phyloP scores from a whole-genome alignment of 495 filamentous ascomycete genomes.

The Lindgomyces ingoldianus region DNA sequence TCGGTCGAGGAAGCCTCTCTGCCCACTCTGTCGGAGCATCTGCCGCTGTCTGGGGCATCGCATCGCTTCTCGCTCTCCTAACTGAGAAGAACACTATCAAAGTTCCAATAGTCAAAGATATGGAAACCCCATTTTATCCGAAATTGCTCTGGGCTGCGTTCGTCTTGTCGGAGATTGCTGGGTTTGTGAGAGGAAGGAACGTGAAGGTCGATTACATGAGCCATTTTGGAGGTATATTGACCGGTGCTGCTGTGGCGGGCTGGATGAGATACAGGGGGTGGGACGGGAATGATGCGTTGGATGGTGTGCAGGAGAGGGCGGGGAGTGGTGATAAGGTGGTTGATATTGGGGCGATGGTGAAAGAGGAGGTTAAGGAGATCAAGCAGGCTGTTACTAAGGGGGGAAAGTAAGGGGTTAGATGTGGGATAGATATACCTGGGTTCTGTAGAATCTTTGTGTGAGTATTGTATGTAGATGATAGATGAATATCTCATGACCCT shows the following conservation, averaged over 20 bases:
- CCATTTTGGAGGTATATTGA: constrained; percentile 23
- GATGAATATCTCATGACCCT: too few relatives aligned
- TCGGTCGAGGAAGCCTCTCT: constrained; percentile 5
- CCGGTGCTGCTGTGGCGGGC: constrained; percentile 12
- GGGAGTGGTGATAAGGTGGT: constrained; percentile 8
- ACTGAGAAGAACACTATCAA: constrained; percentile 20
- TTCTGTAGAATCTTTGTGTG: too few relatives aligned
- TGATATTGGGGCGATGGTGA: constrained; percentile 13
- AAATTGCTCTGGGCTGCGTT: constrained; percentile 9
- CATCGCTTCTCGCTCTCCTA: constrained; percentile 10
- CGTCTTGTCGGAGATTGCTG: constrained; percentile 6
- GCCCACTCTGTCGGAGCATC: constrained; percentile 25
- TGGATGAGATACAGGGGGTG: constrained; percentile 11
- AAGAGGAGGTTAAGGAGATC: constrained; percentile 19
- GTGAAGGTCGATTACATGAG: constrained; percentile 20
- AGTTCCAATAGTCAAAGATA: constrained; percentile 20
- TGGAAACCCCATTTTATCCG: constrained; percentile 14
- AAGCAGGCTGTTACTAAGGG: constrained; percentile 19
- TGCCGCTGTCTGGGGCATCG: constrained; percentile 24
- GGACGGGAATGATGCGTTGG: background rate
- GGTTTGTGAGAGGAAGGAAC: background rate
- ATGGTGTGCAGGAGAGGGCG: constrained; percentile 1
- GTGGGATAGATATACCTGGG: too few relatives aligned
- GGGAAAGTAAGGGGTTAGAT: background rate
- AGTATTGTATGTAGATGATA: too few relatives aligned